Conservation (phyloP, 495 filamentous ascomycete species). For the Choiromyces venosus region DNA sequence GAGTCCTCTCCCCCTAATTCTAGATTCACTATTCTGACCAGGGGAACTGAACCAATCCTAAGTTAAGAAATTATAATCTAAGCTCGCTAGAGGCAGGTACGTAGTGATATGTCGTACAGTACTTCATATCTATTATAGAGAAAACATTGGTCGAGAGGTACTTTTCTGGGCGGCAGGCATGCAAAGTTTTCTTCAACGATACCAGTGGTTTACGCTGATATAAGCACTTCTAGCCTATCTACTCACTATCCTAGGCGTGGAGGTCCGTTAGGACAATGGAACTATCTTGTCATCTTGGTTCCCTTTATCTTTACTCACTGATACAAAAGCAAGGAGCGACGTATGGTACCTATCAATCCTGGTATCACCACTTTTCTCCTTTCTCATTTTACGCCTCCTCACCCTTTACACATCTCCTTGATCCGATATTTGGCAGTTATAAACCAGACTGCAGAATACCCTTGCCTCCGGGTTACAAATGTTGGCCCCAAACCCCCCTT, state of each 20-base stretch:
- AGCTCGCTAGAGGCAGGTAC: background rate
- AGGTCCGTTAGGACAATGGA: background rate
- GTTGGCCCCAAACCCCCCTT: background rate
- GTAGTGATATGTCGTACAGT: background rate
- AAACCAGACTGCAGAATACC: background rate
- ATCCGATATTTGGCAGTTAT: background rate
- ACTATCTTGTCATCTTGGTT: background rate
- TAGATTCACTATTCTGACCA: background rate
- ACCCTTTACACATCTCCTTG: background rate
- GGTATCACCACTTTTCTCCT: background rate
- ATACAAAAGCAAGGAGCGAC: background rate
- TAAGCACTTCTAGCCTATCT: background rate
- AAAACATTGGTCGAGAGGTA: background rate
- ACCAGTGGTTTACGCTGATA: background rate
- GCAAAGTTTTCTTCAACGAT: background rate
- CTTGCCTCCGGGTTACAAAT: background rate
- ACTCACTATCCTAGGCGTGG: background rate
- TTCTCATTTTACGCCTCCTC: background rate
- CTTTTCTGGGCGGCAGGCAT: background rate
- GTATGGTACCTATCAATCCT: background rate
- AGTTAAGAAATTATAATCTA: background rate
- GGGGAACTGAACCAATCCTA: background rate
- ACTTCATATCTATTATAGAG: background rate
- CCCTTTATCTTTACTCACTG: background rate
- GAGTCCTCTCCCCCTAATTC: background rate